Percentiles rank a stretch among this genome's conserved stretches.
Evolutionary conservation across 345 rosid species (phyloP).

Genomic region (Mallotus nudiflorus): DNA sequence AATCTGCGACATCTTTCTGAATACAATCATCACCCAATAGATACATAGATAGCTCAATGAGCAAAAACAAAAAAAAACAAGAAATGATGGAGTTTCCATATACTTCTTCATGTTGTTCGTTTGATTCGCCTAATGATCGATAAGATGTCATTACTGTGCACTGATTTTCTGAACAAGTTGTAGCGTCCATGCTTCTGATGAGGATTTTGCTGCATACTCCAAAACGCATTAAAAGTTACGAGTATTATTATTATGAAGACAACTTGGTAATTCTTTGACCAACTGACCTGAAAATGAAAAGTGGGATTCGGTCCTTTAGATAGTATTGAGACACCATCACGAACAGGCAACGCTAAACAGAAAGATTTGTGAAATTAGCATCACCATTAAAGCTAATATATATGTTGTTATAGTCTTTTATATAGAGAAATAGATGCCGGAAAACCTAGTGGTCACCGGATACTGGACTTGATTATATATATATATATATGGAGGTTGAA

Average conservation of each 20-base stretch:
- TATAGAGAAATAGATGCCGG: too few relatives aligned
- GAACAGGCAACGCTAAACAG: conserved; percentile 29
- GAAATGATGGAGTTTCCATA: neutral
- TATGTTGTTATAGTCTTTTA: too few relatives aligned
- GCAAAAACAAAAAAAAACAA: too few relatives aligned
- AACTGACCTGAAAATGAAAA: conserved; percentile 56
- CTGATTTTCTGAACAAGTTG: conserved; percentile 14
- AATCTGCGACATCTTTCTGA: too few relatives aligned
- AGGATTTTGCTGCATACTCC: conserved; percentile 22
- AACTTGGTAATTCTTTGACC: neutral
- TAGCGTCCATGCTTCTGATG: conserved; percentile 24
- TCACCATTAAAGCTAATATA: too few relatives aligned
- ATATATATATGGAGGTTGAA: too few relatives aligned
- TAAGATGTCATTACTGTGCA: conserved; percentile 19
- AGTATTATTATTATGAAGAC: neutral
- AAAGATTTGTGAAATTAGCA: neutral
- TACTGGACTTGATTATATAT: too few relatives aligned
- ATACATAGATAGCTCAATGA: neutral
- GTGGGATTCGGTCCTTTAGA: conserved; percentile 37
- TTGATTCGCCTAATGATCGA: conserved; percentile 40
- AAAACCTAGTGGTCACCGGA: too few relatives aligned
- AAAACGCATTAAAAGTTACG: neutral
- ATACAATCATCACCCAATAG: too few relatives aligned
- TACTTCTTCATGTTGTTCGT: conserved; percentile 29
- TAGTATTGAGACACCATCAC: conserved; percentile 32